Percentiles rank a stretch among this genome's conserved stretches.
These are phyloP conservation scores for Boletus sp. DNA, from an alignment of 768 basidiomycete species.

Conservation along the genomic window DNA sequence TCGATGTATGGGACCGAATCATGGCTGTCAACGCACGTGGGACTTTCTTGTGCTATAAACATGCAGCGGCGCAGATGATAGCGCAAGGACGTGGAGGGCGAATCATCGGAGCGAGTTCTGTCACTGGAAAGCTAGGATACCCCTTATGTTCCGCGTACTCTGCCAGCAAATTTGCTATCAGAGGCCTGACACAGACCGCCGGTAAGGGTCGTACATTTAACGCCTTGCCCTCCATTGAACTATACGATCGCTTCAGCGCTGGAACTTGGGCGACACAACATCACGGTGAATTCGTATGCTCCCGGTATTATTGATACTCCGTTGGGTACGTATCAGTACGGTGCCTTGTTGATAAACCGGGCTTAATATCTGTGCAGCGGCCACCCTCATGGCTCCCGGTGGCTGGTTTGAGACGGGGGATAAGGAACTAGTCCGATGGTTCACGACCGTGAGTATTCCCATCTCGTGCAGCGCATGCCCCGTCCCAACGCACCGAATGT, in stretches of 20 bases:
- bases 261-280: not conserved
- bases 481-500: not conserved
- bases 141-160: constrained; percentile 17
- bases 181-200: constrained; percentile 36
- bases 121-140: not conserved
- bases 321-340: not conserved
- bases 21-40: constrained; percentile 53
- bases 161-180: constrained; percentile 38
- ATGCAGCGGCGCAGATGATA: constrained; percentile 61
- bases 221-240: not conserved
- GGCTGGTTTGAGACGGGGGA: not conserved
- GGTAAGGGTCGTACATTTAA: constrained; percentile 18
- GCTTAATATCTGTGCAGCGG: not conserved
- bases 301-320: not conserved
- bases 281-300: not conserved
- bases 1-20: constrained; percentile 33
- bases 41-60: constrained; percentile 57
- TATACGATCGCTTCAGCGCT: not conserved
- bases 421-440: not conserved
- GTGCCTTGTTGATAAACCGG: not conserved
- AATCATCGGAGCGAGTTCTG: constrained; percentile 43
- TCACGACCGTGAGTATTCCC: not conserved
- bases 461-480: not conserved
- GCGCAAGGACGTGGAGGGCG: constrained; percentile 46
- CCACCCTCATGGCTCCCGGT: not conserved